These are phyloP conservation scores for Talaromyces sp. DNA, from an alignment of 2,329 filamentous ascomycete species.

Conservation along the genomic window DNA sequence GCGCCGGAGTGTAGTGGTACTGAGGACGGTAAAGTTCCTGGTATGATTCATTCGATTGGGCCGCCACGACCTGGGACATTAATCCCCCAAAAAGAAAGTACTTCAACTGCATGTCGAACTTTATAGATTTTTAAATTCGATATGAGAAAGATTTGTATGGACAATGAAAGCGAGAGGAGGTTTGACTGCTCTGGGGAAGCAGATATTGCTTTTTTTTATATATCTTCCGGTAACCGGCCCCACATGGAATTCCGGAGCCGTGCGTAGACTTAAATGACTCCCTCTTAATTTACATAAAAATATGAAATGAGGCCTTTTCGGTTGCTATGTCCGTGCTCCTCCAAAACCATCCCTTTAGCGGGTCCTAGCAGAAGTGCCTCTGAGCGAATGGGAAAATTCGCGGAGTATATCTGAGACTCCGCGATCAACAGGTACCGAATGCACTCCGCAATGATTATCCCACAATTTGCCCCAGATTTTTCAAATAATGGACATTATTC, in stretches of 20 bases:
- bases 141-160: background rate
- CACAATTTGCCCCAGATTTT: no score
- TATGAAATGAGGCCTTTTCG: background rate
- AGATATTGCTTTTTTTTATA: background rate
- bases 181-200: background rate
- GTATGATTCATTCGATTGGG: background rate
- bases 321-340: no score
- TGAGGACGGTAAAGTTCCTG: slow-evolving; percentile 12
- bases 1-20: slow-evolving; percentile 14
- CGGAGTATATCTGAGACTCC: background rate
- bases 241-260: no score
- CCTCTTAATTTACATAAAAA: background rate
- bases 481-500: background rate
- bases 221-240: no score
- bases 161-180: background rate
- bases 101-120: background rate
- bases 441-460: background rate
- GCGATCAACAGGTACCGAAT: background rate
- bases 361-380: no score
- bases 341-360: no score
- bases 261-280: background rate
- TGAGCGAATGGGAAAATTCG: background rate
- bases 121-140: background rate
- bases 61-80: background rate
- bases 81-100: background rate